These are phyloP conservation scores for Dipodascus geniculatus DNA, from an alignment of 805 yeast species.

Conservation along the genomic window DNA sequence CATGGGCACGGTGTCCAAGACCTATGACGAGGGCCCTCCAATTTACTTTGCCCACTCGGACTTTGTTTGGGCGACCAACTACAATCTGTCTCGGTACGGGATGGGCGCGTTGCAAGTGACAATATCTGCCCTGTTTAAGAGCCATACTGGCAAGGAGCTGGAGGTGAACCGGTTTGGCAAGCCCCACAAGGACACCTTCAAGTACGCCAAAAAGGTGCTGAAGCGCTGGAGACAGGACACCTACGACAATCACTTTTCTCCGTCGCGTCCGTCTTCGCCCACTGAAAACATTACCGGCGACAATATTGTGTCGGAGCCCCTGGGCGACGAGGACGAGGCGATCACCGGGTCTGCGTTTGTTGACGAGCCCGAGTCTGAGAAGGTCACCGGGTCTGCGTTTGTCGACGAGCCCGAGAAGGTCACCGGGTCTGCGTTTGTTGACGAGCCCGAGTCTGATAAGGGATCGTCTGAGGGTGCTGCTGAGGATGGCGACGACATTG, in stretches of 20 bases:
- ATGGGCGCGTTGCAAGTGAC: conserved; percentile 93
- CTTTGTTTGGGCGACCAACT: conserved; percentile 88
- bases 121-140: conserved; percentile 72
- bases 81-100: conserved; percentile 71
- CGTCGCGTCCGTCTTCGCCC: conserved; percentile 20
- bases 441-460: conserved; percentile 33
- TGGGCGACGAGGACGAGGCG: conserved; percentile 13
- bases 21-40: conserved; percentile 67
- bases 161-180: conserved; percentile 79
- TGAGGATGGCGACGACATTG: conserved; percentile 25
- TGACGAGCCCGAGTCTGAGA: conserved; percentile 33
- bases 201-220: conserved; percentile 69
- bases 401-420: too few relatives aligned
- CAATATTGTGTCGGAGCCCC: neutral
- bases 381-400: conserved; percentile 7
- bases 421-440: conserved; percentile 13
- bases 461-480: conserved; percentile 13
- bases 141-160: conserved; percentile 72
- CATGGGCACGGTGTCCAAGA: conserved; percentile 70
- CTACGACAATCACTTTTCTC: conserved; percentile 51
- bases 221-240: conserved; percentile 69
- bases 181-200: conserved; percentile 80
- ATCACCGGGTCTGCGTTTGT: conserved; percentile 8
- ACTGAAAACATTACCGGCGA: conserved; percentile 13
- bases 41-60: conserved; percentile 86